These are phyloP conservation scores for Fusarium virguliforme DNA, from an alignment of 2,329 filamentous ascomycete genomes.

Conservation along the genomic window DNA sequence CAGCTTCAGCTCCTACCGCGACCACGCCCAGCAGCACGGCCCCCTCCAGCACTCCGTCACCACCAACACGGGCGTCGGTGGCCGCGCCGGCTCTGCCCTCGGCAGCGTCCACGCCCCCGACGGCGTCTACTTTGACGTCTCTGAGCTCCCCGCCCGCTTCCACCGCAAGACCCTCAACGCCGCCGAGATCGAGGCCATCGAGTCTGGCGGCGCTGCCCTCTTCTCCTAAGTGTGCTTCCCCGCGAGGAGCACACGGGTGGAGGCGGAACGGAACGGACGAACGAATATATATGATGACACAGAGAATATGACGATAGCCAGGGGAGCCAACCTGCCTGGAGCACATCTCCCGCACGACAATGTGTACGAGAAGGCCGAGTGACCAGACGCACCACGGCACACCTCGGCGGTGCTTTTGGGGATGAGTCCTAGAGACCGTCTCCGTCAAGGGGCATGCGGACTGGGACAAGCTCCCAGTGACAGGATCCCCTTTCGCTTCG, in stretches of 20 bases:
- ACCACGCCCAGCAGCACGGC: conserved; percentile 84
- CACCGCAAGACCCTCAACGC: conserved; percentile 80
- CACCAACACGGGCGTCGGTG: conserved; percentile 67
- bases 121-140: conserved; percentile 90
- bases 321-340: conserved; percentile 38
- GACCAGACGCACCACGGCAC: conserved; percentile 29
- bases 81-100: conserved; percentile 76
- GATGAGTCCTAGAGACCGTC: conserved; percentile 32
- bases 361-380: conserved; percentile 45
- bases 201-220: conserved; percentile 86
- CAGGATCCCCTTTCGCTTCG: conserved; percentile 28
- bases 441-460: conserved; percentile 15
- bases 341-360: conserved; percentile 34
- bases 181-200: conserved; percentile 94
- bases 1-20: conserved; percentile 83
- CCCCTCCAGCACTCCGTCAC: conserved; percentile 76
- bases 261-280: conserved; percentile 44
- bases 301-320: conserved; percentile 35
- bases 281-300: conserved; percentile 39
- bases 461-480: conserved; percentile 13
- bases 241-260: conserved; percentile 44
- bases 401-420: conserved; percentile 32
- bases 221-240: conserved; percentile 59
- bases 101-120: conserved; percentile 79
- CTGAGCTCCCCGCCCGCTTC: conserved; percentile 89